phyloP scores from a whole-genome alignment of 495 filamentous ascomycete genomes.

The Trypethelium eluteriae region DNA sequence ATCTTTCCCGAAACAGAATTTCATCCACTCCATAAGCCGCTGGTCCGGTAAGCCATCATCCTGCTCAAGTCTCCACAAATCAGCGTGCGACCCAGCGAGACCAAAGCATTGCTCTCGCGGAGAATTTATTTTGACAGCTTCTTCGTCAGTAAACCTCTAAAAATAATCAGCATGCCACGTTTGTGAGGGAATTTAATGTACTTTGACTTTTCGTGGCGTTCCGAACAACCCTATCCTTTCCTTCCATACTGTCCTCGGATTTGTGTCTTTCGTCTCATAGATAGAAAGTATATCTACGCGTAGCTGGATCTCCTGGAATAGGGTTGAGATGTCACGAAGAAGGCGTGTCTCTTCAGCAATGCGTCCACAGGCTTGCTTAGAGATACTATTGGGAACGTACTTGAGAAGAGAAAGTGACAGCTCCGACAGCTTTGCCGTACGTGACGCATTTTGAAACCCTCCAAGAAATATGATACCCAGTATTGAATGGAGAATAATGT shows the following conservation, averaged over 20 bases:
- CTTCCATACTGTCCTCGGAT: background rate
- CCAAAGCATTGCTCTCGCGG: background rate
- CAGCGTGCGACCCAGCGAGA: background rate
- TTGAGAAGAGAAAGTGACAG: background rate
- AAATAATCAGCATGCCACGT: too few species aligned
- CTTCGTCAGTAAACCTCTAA: background rate
- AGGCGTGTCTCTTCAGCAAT: background rate
- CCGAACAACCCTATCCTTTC: background rate
- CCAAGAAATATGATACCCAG: background rate
- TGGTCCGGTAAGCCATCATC: background rate
- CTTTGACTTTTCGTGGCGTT: background rate
- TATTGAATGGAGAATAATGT: background rate
- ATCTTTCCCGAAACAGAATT: background rate
- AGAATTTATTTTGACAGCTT: background rate
- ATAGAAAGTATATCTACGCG: background rate
- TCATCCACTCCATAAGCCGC: background rate
- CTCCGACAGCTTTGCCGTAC: background rate
- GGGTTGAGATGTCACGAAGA: background rate
- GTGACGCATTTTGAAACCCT: background rate
- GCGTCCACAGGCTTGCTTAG: background rate
- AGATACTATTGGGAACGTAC: background rate
- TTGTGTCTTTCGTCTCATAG: background rate
- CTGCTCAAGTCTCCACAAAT: background rate
- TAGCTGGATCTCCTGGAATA: background rate
- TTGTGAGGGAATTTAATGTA: too few species aligned